These are phyloP conservation scores for Paracoccidioides lutzii DNA, from an alignment of 2,329 filamentous ascomycete species.

Conservation along the genomic window DNA sequence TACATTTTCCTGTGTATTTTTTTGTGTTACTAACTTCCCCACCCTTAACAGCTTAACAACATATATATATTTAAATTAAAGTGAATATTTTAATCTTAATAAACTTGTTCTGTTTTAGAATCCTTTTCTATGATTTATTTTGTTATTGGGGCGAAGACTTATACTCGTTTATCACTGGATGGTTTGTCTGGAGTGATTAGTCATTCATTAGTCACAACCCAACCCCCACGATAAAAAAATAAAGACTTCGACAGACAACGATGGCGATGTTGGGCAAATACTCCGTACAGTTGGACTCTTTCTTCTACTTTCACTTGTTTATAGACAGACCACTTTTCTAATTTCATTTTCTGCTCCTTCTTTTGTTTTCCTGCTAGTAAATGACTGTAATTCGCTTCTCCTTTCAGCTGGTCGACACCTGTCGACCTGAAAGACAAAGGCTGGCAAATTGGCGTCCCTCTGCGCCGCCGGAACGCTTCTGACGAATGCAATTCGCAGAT, in stretches of 20 bases:
- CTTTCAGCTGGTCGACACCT: neutral
- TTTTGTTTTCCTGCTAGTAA: neutral
- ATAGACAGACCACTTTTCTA: neutral
- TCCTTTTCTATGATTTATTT: no score
- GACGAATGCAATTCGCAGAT: constrained; percentile 3
- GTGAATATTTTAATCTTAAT: neutral
- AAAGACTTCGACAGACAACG: neutral
- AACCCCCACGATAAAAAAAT: neutral
- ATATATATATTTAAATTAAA: neutral
- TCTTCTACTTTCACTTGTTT: neutral
- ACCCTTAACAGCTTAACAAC: no score
- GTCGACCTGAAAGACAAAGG: neutral
- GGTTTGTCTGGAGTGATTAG: neutral
- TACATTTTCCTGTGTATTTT: no score
- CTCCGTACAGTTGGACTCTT: neutral
- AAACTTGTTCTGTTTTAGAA: no score
- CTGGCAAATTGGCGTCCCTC: constrained; percentile 2
- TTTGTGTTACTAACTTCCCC: no score
- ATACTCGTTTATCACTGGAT: no score
- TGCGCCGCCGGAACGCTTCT: constrained; percentile 1
- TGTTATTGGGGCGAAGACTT: no score
- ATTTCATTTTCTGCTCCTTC: neutral
- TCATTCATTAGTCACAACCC: neutral
- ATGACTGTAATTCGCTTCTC: neutral
- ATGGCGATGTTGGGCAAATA: neutral